Percentiles rank a stretch among this genome's conserved stretches.
phyloP scores from a whole-genome alignment of 1,284 basidiomycete species.

The Ustilago loliicola region DNA sequence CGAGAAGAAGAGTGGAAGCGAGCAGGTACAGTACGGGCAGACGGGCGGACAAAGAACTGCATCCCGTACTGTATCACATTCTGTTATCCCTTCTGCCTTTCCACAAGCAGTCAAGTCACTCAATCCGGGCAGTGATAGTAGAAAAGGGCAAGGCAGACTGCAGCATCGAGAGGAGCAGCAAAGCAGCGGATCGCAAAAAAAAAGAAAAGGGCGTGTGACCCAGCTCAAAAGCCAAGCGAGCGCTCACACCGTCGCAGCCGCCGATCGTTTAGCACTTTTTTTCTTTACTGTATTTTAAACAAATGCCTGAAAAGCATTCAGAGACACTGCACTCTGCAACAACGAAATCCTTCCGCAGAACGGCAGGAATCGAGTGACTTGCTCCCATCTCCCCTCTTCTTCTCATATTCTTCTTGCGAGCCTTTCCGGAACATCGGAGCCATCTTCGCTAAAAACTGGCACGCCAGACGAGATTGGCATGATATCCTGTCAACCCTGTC shows the following conservation, averaged over 20 bases:
- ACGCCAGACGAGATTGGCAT: constrained; percentile 8
- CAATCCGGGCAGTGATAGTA: no score
- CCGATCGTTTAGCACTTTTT: neutral
- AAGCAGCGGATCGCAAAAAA: neutral
- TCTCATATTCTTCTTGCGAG: constrained; percentile 4
- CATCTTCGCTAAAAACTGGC: constrained; percentile 5
- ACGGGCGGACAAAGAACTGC: no score
- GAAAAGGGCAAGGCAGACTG: neutral
- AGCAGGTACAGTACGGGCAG: neutral
- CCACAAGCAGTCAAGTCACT: no score
- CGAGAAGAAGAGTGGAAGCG: neutral
- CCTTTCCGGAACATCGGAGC: constrained; percentile 10
- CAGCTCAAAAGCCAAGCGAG: no score
- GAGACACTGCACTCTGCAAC: neutral
- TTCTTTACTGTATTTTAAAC: no score
- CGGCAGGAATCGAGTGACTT: neutral
- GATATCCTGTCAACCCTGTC: constrained; percentile 3
- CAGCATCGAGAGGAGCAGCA: constrained; percentile 2
- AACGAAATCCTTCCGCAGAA: neutral
- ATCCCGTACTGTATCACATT: no score
- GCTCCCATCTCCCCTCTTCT: neutral
- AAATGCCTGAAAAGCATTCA: no score
- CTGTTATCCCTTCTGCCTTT: no score
- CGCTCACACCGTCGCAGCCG: neutral
- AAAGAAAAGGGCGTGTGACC: neutral